Percentiles rank a stretch among this genome's conserved stretches.
Evolutionary conservation across 176 grass and related monocot genomes (phyloP).

Genomic region (Aegilops sharonensis): DNA sequence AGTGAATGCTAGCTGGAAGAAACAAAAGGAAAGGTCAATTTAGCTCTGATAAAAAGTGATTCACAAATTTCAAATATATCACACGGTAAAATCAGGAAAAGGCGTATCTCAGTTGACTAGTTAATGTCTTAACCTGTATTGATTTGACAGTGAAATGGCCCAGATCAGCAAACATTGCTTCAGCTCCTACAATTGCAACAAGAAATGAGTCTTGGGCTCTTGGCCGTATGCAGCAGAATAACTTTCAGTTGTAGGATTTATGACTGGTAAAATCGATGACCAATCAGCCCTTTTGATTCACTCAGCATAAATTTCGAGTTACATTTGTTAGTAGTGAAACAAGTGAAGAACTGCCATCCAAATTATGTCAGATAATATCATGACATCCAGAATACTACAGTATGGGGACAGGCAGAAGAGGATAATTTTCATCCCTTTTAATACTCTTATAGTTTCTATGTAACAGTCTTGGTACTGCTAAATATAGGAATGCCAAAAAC

Average conservation of each 20-base stretch:
- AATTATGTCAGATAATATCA: neutral
- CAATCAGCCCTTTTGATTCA: neutral
- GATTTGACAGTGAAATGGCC: slow-evolving; percentile 99
- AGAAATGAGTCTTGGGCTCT: neutral
- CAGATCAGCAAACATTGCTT: slow-evolving; percentile 99
- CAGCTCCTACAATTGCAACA: slow-evolving; percentile 75
- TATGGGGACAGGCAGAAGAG: neutral
- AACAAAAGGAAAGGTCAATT: slow-evolving; percentile 13
- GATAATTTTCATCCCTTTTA: slow-evolving; percentile 6
- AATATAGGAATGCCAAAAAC: slow-evolving; percentile 7
- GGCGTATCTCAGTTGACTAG: neutral
- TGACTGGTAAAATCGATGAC: neutral
- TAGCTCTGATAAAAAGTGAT: neutral
- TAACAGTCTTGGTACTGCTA: neutral
- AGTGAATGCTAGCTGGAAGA: slow-evolving; percentile 85
- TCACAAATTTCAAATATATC: neutral
- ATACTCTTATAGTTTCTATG: neutral
- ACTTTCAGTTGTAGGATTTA: neutral
- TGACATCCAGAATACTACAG: neutral
- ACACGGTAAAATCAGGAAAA: neutral
- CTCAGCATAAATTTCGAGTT: neutral
- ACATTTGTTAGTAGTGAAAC: neutral
- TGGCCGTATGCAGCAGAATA: neutral
- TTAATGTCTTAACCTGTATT: slow-evolving; percentile 72
- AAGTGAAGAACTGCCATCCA: neutral